Percentiles rank a stretch among this genome's conserved stretches.
Conservation (phyloP, 1,284 basidiomycete genomes). For the Peniophora sp. region DNA sequence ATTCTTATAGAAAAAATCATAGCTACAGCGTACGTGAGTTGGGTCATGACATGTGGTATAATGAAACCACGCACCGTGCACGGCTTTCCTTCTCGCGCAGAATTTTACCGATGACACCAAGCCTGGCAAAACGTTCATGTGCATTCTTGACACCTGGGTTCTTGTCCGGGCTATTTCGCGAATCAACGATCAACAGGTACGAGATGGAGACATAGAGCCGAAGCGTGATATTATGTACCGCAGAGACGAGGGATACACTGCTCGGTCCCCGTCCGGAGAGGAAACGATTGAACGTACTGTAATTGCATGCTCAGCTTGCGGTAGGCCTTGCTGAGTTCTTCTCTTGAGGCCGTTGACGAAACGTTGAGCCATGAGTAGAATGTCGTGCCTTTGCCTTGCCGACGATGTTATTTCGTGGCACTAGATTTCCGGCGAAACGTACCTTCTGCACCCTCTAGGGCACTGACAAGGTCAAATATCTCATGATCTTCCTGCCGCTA, state of each 20-base stretch:
- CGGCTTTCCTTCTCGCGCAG: slow-evolving; percentile 70
- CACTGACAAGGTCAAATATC: slow-evolving; percentile 92
- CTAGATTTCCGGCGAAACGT: slow-evolving; percentile 6
- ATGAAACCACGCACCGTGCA: slow-evolving; percentile 45
- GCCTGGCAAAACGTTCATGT: slow-evolving; percentile 80
- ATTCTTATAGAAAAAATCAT: slow-evolving; percentile 89
- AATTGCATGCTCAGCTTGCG: slow-evolving; percentile 81
- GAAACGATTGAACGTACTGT: slow-evolving; percentile 50
- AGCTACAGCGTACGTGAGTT: slow-evolving; percentile 33
- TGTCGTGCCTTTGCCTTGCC: slow-evolving; percentile 69
- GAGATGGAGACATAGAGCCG: too few relatives aligned
- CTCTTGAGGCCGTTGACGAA: slow-evolving; percentile 55
- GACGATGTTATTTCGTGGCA: slow-evolving; percentile 1
- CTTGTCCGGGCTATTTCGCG: slow-evolving; percentile 74
- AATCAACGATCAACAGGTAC: slow-evolving; percentile 8
- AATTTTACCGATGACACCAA: slow-evolving; percentile 82
- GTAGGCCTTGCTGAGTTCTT: slow-evolving; percentile 83
- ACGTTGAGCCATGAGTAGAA: slow-evolving; percentile 88
- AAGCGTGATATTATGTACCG: too few relatives aligned
- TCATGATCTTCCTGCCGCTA: slow-evolving; percentile 76
- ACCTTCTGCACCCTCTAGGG: slow-evolving; percentile 79
- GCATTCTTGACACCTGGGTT: slow-evolving; percentile 76
- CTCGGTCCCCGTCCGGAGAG: too few relatives aligned
- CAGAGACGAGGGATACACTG: not conserved
- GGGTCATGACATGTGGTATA: not conserved